Evolutionary conservation across 2,329 filamentous ascomycete genomes (phyloP).

Genomic region (Cryphonectria japonica): DNA sequence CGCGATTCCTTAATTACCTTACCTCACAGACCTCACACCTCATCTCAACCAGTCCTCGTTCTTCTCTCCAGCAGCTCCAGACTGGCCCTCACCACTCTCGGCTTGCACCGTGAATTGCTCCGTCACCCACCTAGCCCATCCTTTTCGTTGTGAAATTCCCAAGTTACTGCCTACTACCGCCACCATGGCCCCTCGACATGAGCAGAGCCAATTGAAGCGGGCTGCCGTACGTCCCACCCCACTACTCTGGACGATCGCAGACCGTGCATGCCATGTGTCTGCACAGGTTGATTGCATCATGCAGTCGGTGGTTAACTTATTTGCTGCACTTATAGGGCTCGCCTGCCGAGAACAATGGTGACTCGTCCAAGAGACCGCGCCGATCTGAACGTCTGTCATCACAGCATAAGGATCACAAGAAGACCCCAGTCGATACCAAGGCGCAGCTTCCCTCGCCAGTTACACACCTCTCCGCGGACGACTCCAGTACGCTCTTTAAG

Average conservation of each 20-base stretch:
- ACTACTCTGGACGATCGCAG: conserved; percentile 13
- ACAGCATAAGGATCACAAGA: conserved; percentile 45
- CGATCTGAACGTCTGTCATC: conserved; percentile 74
- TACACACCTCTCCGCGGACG: conserved; percentile 62
- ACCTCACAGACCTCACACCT: background rate
- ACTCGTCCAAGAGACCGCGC: conserved; percentile 78
- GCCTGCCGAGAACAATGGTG: conserved; percentile 62
- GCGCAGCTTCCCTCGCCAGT: conserved; percentile 81
- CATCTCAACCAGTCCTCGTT: background rate
- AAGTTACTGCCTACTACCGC: conserved; percentile 11
- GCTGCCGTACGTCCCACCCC: conserved; percentile 35
- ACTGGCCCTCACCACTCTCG: conserved; percentile 16
- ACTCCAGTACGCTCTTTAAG: conserved; percentile 66
- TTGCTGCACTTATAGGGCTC: conserved; percentile 58
- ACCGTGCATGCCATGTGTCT: background rate
- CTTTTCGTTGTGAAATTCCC: conserved; percentile 1
- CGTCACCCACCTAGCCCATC: conserved; percentile 14
- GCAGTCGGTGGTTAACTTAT: conserved; percentile 33
- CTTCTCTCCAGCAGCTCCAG: conserved; percentile 6
- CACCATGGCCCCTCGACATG: conserved; percentile 34
- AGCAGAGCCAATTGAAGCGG: conserved; percentile 38
- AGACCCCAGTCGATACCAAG: conserved; percentile 64
- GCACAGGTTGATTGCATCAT: background rate
- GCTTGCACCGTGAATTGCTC: conserved; percentile 16
- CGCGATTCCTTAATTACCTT: background rate